A percentile compares a stretch with the other conserved stretches of the same genome.
phyloP scores from a whole-genome alignment of 2,329 filamentous ascomycete species.

The Neonectria neomacrospora region DNA sequence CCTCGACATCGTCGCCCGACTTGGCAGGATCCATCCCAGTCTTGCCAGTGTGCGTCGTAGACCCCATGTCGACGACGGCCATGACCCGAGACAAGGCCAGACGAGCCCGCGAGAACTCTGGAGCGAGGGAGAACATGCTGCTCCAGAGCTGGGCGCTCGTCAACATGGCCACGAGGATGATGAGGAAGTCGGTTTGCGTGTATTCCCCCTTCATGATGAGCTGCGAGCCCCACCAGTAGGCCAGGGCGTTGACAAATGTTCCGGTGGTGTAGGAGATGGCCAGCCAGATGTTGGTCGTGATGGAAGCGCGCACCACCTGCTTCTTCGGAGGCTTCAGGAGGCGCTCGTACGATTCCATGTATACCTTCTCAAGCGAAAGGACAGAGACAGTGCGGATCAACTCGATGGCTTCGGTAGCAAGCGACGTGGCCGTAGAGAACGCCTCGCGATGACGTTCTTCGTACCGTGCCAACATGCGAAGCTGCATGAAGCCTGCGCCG shows the following conservation, averaged over 20 bases:
- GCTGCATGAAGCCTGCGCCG: constrained; percentile 74
- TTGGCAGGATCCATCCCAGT: constrained; percentile 22
- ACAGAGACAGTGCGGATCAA: constrained; percentile 34
- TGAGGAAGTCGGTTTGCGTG: constrained; percentile 74
- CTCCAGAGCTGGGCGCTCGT: constrained; percentile 78
- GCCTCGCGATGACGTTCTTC: constrained; percentile 71
- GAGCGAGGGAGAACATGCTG: constrained; percentile 78
- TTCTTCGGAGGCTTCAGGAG: constrained; percentile 61
- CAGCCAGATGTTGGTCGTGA: constrained; percentile 67
- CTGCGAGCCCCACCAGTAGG: constrained; percentile 83
- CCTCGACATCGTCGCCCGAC: constrained; percentile 52
- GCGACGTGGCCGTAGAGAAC: constrained; percentile 57
- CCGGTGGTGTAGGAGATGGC: constrained; percentile 69
- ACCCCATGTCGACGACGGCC: constrained; percentile 59
- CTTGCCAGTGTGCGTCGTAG: constrained; percentile 33
- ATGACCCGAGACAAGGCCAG: constrained; percentile 69
- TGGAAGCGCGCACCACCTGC: constrained; percentile 61
- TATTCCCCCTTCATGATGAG: constrained; percentile 74
- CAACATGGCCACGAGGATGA: constrained; percentile 76
- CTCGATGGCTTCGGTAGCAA: constrained; percentile 35
- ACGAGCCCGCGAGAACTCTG: constrained; percentile 74
- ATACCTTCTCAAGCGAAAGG: constrained; percentile 63
- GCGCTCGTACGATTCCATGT: constrained; percentile 63
- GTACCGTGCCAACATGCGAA: constrained; percentile 70
- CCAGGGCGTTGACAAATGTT: constrained; percentile 77